Percentiles rank a stretch among this genome's conserved stretches.
Conservation (phyloP, 768 basidiomycete species). For the Lactarius quietus region DNA sequence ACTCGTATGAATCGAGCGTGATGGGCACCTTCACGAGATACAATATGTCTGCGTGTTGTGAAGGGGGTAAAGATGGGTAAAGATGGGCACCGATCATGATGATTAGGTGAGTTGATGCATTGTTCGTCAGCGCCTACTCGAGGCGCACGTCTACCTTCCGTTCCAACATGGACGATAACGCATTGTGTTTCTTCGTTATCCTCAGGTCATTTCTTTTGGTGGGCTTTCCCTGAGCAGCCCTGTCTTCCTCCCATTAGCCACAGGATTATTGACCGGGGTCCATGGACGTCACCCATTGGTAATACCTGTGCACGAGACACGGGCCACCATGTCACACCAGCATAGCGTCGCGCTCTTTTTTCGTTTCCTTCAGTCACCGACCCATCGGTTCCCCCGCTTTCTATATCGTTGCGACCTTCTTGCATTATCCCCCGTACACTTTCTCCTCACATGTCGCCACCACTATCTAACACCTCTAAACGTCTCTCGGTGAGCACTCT, state of each 20-base stretch:
- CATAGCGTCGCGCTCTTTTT: no score
- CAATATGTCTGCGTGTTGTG: not conserved
- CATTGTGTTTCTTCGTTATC: not conserved
- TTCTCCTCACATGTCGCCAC: not conserved
- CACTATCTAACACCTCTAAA: not conserved
- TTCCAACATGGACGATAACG: not conserved
- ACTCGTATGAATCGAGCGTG: not conserved
- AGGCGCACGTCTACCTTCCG: not conserved
- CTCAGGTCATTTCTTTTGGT: not conserved
- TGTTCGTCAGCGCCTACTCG: not conserved
- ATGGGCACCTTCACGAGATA: not conserved
- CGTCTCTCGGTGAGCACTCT: not conserved
- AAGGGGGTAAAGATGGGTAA: not conserved
- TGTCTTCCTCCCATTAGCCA: not conserved
- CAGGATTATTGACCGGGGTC: not conserved
- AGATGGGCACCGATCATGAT: not conserved
- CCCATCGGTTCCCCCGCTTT: not conserved
- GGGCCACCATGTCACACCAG: not conserved
- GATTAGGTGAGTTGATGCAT: not conserved
- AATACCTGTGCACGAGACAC: not conserved
- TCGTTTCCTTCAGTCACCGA: not conserved
- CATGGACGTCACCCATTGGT: not conserved
- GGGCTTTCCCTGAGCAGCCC: not conserved
- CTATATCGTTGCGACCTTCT: not conserved
- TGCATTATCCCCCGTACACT: not conserved